Evolutionary conservation across 1,284 basidiomycete species (phyloP).

Genomic region (Boletus hoseneyae): DNA sequence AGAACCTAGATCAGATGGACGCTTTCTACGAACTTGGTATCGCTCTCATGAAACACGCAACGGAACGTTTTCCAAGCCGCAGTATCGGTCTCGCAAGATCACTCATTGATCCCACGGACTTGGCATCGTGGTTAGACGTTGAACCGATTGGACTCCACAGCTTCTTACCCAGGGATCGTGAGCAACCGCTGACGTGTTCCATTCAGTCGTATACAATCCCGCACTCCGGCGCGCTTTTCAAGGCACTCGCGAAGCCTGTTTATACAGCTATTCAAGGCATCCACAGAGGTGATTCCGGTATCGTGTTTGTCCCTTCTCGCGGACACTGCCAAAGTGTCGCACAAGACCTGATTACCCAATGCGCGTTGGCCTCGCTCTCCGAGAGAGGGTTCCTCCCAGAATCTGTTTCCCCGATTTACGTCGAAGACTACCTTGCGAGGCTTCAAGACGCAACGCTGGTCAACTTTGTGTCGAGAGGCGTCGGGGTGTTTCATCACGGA

Average conservation of each 20-base stretch:
- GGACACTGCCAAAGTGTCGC: slow-evolving; percentile 79
- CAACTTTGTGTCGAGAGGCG: slow-evolving; percentile 84
- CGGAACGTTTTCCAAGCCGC: slow-evolving; percentile 61
- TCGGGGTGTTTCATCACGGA: slow-evolving; percentile 85
- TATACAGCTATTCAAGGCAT: slow-evolving; percentile 61
- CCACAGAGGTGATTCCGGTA: slow-evolving; percentile 47
- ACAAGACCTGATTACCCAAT: slow-evolving; percentile 84
- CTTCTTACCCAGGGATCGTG: slow-evolving; percentile 82
- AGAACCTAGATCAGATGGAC: slow-evolving; percentile 86
- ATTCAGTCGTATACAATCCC: slow-evolving; percentile 84
- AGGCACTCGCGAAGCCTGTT: slow-evolving; percentile 90
- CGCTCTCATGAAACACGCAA: slow-evolving; percentile 63
- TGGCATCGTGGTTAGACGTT: slow-evolving; percentile 84
- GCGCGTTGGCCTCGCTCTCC: slow-evolving; percentile 73
- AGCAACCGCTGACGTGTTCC: slow-evolving; percentile 70
- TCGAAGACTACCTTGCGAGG: slow-evolving; percentile 60
- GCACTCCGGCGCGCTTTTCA: slow-evolving; percentile 85
- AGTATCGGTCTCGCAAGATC: slow-evolving; percentile 80
- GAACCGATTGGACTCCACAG: slow-evolving; percentile 64
- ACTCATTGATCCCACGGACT: slow-evolving; percentile 75
- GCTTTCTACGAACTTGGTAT: slow-evolving; percentile 81
- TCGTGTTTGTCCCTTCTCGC: slow-evolving; percentile 91
- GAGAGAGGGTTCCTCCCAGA: slow-evolving; percentile 68
- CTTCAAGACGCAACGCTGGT: slow-evolving; percentile 66
- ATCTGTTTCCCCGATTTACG: slow-evolving; percentile 49